Conservation (phyloP, 2,329 filamentous ascomycete genomes). For the Diaporthe batatas region DNA sequence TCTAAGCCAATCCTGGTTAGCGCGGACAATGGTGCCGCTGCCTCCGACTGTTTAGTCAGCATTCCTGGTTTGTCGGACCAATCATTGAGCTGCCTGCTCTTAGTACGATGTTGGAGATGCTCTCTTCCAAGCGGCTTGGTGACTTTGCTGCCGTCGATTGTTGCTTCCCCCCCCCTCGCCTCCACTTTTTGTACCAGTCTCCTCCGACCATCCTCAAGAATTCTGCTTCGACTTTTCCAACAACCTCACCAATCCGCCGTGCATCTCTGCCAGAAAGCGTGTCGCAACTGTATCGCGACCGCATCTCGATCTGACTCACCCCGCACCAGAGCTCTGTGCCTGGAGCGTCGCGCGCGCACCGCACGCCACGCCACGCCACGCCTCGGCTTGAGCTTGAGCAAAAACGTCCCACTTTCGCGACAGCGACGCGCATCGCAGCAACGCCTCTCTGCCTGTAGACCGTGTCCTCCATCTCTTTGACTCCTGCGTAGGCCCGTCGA, state of each 20-base stretch:
- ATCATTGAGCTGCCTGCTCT: slow-evolving; percentile 22
- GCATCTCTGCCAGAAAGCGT: slow-evolving; percentile 12
- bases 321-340: slow-evolving; percentile 3
- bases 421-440: slow-evolving; percentile 18
- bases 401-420: slow-evolving; percentile 34
- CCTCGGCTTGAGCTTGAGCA: slow-evolving; percentile 16
- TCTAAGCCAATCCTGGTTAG: slow-evolving; percentile 7
- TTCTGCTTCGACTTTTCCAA: slow-evolving; percentile 13
- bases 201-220: slow-evolving; percentile 35
- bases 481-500: slow-evolving; percentile 29
- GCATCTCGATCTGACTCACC: neutral
- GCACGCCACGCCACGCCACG: slow-evolving; percentile 14
- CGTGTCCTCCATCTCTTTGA: slow-evolving; percentile 23
- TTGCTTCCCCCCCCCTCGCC: slow-evolving; percentile 37
- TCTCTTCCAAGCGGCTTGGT: slow-evolving; percentile 1
- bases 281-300: slow-evolving; percentile 40
- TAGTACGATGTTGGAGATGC: slow-evolving; percentile 11
- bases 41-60: slow-evolving; percentile 7
- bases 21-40: neutral
- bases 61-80: neutral
- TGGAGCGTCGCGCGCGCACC: slow-evolving; percentile 26
- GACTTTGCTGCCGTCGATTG: slow-evolving; percentile 18
- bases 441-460: slow-evolving; percentile 9
- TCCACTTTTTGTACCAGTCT: slow-evolving; percentile 39
- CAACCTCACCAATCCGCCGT: slow-evolving; percentile 17